Evolutionary conservation across 768 basidiomycete species (phyloP), one percentile per base, ranked within the genome.

Genomic region (Leccinum pellstonianum): DNA sequence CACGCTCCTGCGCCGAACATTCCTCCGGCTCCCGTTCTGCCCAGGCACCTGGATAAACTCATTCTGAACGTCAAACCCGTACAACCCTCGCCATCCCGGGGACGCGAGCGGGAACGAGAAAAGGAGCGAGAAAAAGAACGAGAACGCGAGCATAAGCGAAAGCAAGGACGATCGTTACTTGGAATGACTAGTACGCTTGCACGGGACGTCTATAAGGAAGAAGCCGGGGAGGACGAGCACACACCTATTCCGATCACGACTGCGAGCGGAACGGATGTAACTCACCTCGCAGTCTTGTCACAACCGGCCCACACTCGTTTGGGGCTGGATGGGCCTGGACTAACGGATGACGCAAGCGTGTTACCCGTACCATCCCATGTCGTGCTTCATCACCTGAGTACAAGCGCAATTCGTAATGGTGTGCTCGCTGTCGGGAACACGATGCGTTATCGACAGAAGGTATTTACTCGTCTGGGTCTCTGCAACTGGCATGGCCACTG

Each of bases 301-400:
- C 68, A 63, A 6, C 68, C 62, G 2, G 56, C 62, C 4, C 69
- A 68, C 51, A 67, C 75, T 21, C 73, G 74, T 55, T 68, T 76
- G 21, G 75, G 72, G 43, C 59, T 77, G 47, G 78, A 77, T 12
- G 76, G 70, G 7, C 65, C 68, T 0, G 77, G 81, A n/a, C 64
- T 87, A 68, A 83, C 86, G 17, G 95, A 98, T 74, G 95, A 98
- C 69, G 90, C 85, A 54, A 89, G 88, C 52, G 93, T 98, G 58
- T 75, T 98, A 62, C 90, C 96, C 15, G 93, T 97, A 21, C 95
- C 95, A 21, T 90, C 86, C 38, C 95, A 98, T 77, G 93, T 93
- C 38, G 93, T 98, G 23, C 77, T 98, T 63, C 94, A 97, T 66
- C 95, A 98, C 74, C 75, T 98, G 67, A 92, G 92, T 62, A 97